Evolutionary conservation across 768 basidiomycete genomes (phyloP).

Genomic region (Pholiota molesta): DNA sequence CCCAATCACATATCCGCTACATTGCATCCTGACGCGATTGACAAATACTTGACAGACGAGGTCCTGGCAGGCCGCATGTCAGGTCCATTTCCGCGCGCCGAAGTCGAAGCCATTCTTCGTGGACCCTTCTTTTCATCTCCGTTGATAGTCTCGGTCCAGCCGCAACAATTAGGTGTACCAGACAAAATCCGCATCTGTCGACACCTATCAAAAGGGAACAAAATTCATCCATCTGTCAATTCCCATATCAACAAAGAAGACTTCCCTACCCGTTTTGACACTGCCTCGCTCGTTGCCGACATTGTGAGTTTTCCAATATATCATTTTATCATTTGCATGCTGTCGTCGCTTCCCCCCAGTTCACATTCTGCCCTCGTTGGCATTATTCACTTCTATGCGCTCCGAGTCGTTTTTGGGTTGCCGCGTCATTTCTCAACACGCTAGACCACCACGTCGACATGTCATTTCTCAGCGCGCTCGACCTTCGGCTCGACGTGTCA

Average conservation of each 20-base stretch:
- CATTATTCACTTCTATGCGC: no score
- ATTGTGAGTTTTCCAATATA: neutral
- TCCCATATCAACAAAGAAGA: neutral
- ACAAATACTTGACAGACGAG: neutral
- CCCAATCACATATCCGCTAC: neutral
- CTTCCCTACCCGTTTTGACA: conserved; percentile 1
- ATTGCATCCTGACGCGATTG: neutral
- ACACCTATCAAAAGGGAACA: neutral
- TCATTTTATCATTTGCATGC: no score
- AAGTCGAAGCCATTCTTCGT: neutral
- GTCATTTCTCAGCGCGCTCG: no score
- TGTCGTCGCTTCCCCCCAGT: no score
- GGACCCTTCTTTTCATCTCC: conserved; percentile 4
- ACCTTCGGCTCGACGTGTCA: no score
- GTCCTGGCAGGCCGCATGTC: neutral
- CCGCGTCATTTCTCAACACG: no score
- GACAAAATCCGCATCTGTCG: conserved; percentile 4
- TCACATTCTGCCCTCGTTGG: no score
- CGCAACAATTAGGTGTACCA: neutral
- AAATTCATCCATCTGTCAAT: neutral
- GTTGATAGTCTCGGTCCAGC: neutral
- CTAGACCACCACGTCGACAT: no score
- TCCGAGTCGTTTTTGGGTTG: no score
- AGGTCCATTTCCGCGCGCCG: neutral
- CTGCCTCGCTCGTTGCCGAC: neutral